Conservation (phyloP, 129 eudicot species). For the Solidago caesia region DNA sequence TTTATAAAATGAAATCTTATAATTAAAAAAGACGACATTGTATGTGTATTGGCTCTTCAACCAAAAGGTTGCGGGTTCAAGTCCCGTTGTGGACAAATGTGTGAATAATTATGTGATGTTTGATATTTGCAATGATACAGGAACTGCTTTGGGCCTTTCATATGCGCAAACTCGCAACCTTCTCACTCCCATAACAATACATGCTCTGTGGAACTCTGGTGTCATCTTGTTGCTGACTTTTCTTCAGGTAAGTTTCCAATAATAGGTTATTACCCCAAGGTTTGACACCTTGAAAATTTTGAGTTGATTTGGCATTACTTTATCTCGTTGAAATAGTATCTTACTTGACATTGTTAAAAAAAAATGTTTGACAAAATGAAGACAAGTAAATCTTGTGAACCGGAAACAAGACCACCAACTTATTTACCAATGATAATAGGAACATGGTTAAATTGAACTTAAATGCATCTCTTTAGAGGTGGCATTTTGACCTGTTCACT, state of each 20-base stretch:
- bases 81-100: no score
- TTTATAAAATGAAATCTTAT: neutral
- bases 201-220: conserved; percentile 95
- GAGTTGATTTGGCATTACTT: neutral
- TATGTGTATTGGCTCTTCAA: no score
- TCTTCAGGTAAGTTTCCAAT: conserved; percentile 59
- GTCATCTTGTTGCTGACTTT: conserved; percentile 82
- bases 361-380: neutral
- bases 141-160: conserved; percentile 84
- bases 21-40: neutral
- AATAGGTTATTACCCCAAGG: neutral
- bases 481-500: neutral
- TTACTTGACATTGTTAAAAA: neutral
- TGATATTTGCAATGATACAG: conserved; percentile 32
- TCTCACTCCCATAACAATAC: conserved; percentile 87
- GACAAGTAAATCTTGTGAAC: neutral
- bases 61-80: no score
- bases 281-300: conserved; percentile 2
- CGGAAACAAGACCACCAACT: neutral
- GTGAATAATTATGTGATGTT: no score
- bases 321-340: neutral
- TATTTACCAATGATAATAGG: neutral
- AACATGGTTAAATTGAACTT: neutral
- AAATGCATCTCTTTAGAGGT: neutral
- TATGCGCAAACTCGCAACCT: conserved; percentile 98